These are phyloP conservation scores for Diaporthe eres DNA, from an alignment of 2,329 filamentous ascomycete genomes.

Conservation along the genomic window DNA sequence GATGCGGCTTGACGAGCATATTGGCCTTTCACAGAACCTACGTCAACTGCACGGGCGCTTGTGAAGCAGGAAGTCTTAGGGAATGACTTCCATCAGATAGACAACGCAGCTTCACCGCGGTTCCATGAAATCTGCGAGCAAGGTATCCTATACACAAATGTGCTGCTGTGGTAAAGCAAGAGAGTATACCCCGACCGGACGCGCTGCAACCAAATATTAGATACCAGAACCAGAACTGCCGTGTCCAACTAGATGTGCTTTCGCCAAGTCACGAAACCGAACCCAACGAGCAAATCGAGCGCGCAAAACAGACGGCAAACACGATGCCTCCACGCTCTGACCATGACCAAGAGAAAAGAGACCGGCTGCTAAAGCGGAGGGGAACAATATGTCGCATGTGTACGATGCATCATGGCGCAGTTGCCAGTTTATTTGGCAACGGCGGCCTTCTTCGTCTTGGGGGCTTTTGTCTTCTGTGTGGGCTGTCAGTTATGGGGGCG, in stretches of 20 bases:
- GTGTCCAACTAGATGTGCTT: slow-evolving; percentile 6
- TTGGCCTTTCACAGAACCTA: neutral
- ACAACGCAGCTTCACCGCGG: neutral
- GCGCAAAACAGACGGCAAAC: slow-evolving; percentile 18
- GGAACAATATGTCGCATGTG: neutral
- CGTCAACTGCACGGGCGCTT: neutral
- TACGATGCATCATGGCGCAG: neutral
- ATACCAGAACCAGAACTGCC: slow-evolving; percentile 31
- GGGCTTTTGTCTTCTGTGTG: slow-evolving; percentile 49
- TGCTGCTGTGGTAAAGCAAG: slow-evolving; percentile 32
- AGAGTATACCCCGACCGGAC: slow-evolving; percentile 22
- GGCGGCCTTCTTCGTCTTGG: slow-evolving; percentile 50
- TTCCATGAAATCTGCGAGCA: slow-evolving; percentile 25
- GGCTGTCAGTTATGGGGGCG: neutral
- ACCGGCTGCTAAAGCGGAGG: slow-evolving; percentile 10
- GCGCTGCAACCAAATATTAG: slow-evolving; percentile 28
- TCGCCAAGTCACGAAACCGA: slow-evolving; percentile 19
- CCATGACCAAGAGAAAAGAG: slow-evolving; percentile 36
- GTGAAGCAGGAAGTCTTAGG: no score
- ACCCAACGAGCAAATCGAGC: slow-evolving; percentile 13
- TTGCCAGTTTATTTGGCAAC: slow-evolving; percentile 43
- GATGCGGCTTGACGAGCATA: neutral
- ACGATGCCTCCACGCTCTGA: slow-evolving; percentile 22
- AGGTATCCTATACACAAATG: slow-evolving; percentile 38
- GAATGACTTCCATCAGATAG: neutral